Conservation (phyloP, 108 stramenopile species). For the Stephanodiscus triporus region DNA sequence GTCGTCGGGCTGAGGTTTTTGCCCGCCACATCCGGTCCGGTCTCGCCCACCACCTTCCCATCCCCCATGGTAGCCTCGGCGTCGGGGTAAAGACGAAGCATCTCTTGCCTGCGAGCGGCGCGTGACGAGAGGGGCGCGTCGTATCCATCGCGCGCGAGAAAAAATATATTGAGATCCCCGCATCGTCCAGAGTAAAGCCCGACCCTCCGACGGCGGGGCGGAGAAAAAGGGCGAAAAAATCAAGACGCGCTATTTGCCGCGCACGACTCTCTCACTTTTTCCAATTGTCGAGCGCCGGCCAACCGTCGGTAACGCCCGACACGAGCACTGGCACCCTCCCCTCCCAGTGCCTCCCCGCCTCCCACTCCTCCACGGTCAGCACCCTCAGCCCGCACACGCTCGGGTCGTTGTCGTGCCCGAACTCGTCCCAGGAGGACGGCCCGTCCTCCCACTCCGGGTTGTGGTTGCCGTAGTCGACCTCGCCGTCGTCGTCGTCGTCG, state of each 20-base stretch:
- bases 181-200: no score
- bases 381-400: conserved; percentile 29
- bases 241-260: no score
- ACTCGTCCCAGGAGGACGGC: conserved; percentile 40
- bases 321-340: conserved; percentile 44
- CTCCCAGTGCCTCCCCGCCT: conserved; percentile 38
- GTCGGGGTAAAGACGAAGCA: conserved; percentile 38
- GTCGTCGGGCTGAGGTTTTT: conserved; percentile 34
- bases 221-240: no score
- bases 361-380: conserved; percentile 50
- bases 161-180: no score
- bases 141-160: no score
- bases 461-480: no score
- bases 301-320: conserved; percentile 37
- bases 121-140: no score
- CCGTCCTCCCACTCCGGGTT: conserved; percentile 22
- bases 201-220: no score
- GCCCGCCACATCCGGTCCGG: conserved; percentile 41
- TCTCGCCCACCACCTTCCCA: conserved; percentile 34
- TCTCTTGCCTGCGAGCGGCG: conserved; percentile 32
- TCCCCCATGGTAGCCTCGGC: conserved; percentile 52
- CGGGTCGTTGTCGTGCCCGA: conserved; percentile 44
- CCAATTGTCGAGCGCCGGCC: conserved; percentile 44
- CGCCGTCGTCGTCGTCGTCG: no score
- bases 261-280: conserved; percentile 1